These are phyloP conservation scores for Amaranthus cruentus DNA, from an alignment of 148 eudicot species.

Conservation along the genomic window DNA sequence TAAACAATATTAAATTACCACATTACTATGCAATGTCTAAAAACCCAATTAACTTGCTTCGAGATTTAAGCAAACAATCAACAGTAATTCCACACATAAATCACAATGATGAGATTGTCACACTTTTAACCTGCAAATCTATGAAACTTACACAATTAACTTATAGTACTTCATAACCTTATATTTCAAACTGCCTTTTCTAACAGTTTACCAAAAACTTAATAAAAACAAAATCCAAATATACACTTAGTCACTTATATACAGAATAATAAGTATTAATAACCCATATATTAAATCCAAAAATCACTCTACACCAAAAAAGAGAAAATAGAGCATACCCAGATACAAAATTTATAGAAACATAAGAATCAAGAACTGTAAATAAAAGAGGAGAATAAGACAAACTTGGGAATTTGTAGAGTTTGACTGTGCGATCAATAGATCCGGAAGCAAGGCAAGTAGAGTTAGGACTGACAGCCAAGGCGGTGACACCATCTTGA, in stretches of 20 bases:
- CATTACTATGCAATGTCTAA: neutral
- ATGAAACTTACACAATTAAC: neutral
- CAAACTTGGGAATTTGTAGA: slow-evolving; percentile 83
- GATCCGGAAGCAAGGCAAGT: slow-evolving; percentile 96
- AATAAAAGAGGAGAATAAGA: neutral
- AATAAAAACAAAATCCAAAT: neutral
- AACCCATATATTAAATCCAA: neutral
- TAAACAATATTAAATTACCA: neutral
- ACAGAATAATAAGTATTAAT: no score
- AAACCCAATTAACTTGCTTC: neutral
- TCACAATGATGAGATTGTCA: neutral
- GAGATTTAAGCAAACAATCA: no score
- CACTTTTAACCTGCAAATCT: neutral
- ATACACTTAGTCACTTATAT: neutral
- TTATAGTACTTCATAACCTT: no score
- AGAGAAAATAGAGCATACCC: neutral
- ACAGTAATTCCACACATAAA: neutral
- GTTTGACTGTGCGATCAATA: slow-evolving; percentile 75
- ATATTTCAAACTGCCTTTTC: no score
- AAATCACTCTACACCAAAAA: neutral
- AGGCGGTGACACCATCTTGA: slow-evolving; percentile 74
- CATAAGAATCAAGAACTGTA: neutral
- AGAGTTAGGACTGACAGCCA: slow-evolving; percentile 84
- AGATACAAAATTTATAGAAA: neutral
- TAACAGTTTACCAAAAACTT: neutral